Base-by-base conservation (phyloP, 2,329 filamentous ascomycete genomes). In the Apiospora malaysiana region DNA sequence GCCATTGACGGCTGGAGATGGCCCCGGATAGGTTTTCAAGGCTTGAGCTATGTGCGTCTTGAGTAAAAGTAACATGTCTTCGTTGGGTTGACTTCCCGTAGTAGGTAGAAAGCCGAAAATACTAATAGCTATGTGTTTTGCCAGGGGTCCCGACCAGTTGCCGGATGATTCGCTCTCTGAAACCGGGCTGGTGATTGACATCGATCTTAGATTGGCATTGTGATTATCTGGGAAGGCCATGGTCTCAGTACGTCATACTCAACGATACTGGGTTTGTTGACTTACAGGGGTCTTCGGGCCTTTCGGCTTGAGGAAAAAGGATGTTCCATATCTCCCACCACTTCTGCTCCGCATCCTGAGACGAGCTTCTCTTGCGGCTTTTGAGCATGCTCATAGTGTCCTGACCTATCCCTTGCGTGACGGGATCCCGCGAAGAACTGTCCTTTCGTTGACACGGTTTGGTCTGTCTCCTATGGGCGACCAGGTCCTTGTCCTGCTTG, bases 251-350 rank as follows among this genome's bases (percentile, higher is more conserved):
- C 3, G 9, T 32, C 9, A 8, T 18, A 63, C 18, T n/a, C 32
- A 40, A 12, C n/a, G 32, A 12, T 10, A 63, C 9, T 4, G 9
- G 21, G 18, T 18, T 40, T 6, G 1, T 37, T 8, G n/a, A 67
- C 65, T 46, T 10, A 67, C 65, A 67, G 0, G 65, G 12, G 0
- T n/a, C 18, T 45, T 23, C 65, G 1, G 65, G 65, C 7, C 3
- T 4, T 1, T 21, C 1, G 9, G 46, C 14, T 2, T 5, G 1
- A 9, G 65, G 65, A 32, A 42, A 43, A 2, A 68, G 27, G 23
- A 67, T 56, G 10, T 63, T 14, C 63, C 69, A 70, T 70, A 47
- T 42, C 32, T 67, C 46, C 12, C 18, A 46, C 65, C 65, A 67
- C 6, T 67, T 67, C 12, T 46, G 40, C 10, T 45, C 25, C 4